Evolutionary conservation across 768 basidiomycete genomes (phyloP).

Genomic region (Tulasnella sp.): DNA sequence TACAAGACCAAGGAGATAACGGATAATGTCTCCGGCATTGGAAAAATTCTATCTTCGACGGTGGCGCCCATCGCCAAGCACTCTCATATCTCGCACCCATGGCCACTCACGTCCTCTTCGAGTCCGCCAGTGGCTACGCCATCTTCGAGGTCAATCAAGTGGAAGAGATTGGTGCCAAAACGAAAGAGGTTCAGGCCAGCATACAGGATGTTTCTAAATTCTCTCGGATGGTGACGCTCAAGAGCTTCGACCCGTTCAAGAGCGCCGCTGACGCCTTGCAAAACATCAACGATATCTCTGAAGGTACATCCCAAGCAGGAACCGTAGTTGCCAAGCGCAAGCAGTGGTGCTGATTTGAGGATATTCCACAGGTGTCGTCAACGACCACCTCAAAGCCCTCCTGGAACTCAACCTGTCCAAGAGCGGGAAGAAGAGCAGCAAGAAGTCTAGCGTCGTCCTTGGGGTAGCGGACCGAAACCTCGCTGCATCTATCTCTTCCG

Average conservation of each 20-base stretch:
- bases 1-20: conserved; percentile 1
- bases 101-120: conserved; percentile 77
- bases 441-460: conserved; percentile 54
- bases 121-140: conserved; percentile 89
- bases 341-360: background rate
- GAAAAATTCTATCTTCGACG: background rate
- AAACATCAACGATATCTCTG: conserved; percentile 91
- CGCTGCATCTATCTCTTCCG: conserved; percentile 65
- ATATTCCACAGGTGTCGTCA: conserved; percentile 56
- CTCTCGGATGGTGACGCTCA: conserved; percentile 78
- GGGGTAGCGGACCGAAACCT: conserved; percentile 68
- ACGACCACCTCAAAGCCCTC: conserved; percentile 69
- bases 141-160: conserved; percentile 77
- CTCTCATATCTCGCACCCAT: conserved; percentile 39
- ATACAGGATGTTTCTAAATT: conserved; percentile 82
- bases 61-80: background rate
- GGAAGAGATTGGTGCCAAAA: conserved; percentile 78
- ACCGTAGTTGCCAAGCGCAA: background rate
- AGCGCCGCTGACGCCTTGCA: conserved; percentile 87
- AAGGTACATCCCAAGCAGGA: conserved; percentile 55
- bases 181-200: conserved; percentile 69
- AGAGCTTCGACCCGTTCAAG: conserved; percentile 91
- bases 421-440: conserved; percentile 36
- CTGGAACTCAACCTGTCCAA: conserved; percentile 82
- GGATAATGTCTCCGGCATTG: background rate